These are phyloP conservation scores for Aspergillus saccharolyticus DNA, from an alignment of 495 filamentous ascomycete species.

Conservation along the genomic window DNA sequence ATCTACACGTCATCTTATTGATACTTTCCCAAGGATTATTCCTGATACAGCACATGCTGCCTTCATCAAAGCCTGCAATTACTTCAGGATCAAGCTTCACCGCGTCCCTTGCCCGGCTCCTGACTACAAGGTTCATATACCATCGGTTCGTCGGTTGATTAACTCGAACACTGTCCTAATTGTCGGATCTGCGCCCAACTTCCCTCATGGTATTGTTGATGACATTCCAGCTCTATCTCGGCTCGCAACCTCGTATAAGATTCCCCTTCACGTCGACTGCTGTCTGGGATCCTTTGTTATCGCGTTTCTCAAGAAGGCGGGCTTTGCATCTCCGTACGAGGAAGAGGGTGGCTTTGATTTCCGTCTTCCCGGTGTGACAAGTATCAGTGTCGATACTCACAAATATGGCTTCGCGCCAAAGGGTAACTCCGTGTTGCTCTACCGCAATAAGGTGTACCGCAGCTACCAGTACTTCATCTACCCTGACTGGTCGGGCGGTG, in stretches of 20 bases:
- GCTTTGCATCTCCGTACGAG: slow-evolving; percentile 59
- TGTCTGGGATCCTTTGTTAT: slow-evolving; percentile 94
- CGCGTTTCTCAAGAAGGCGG: slow-evolving; percentile 84
- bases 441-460: slow-evolving; percentile 72
- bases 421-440: slow-evolving; percentile 87
- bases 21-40: slow-evolving; percentile 62
- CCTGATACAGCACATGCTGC: slow-evolving; percentile 92
- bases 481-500: slow-evolving; percentile 90
- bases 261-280: slow-evolving; percentile 95
- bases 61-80: slow-evolving; percentile 89
- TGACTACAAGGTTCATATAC: slow-evolving; percentile 73
- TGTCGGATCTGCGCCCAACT: slow-evolving; percentile 93
- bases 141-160: slow-evolving; percentile 74
- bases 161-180: slow-evolving; percentile 96
- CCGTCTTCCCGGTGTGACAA: slow-evolving; percentile 86
- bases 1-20: slow-evolving; percentile 6
- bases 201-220: slow-evolving; percentile 96
- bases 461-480: slow-evolving; percentile 94
- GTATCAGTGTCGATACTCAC: slow-evolving; percentile 94
- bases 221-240: slow-evolving; percentile 84
- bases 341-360: slow-evolving; percentile 87
- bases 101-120: slow-evolving; percentile 85
- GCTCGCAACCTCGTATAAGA: slow-evolving; percentile 68
- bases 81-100: slow-evolving; percentile 94
- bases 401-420: slow-evolving; percentile 99